Evolutionary conservation across 2,329 filamentous ascomycete species (phyloP), one percentile per base, ranked within the genome.

Genomic region (Aspergillus uvarum): DNA sequence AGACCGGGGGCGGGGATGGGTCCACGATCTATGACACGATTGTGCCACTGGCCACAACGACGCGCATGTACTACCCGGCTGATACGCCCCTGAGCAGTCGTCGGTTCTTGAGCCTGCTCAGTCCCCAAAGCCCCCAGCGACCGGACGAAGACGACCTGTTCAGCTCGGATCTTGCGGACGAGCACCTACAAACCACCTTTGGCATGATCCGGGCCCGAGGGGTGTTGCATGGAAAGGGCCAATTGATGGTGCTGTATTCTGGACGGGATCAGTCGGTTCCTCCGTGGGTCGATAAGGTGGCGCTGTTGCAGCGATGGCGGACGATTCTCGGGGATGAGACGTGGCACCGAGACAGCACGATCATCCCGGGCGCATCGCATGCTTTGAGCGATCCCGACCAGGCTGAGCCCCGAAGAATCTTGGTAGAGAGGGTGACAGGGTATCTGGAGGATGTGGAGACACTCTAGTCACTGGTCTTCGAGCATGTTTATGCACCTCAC

Each of bases 101-200:
- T 31, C 73, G 87, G 24, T 88, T 85, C 72, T 68, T 87, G 19
- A 85, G 83, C 51, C 74, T 89, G 8, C 77, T 82, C 0, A 78
- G 76, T 51, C 78, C 78, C 1, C 73, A 74, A 49, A 82, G 80
- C 10, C 83, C 84, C 1, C 78, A 80, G 48, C 76, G 81, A 55
- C 80, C 86, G 2, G 90, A 87, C 4, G 89, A 91, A 59, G 92
- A 96, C 70, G 92, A 96, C 72, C 91, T 89, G 70, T 96, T 96
- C 77, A 92, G 89, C 10, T 87, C 86, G 2, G 89, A 94, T 69
- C 77, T 95, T 7, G 74, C 79, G 0, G 82, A 85, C 48, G 80
- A 83, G 22, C 79, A 80, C n/a, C 77, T 92, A 3, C 71, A 75
- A n/a, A 70, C 70, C 6, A 88, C 87, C 6, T 96, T 93, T 82